These are phyloP conservation scores for Radiomyces spectabilis DNA, from an alignment of 192 early-diverging fungal genomes.

Conservation along the genomic window DNA sequence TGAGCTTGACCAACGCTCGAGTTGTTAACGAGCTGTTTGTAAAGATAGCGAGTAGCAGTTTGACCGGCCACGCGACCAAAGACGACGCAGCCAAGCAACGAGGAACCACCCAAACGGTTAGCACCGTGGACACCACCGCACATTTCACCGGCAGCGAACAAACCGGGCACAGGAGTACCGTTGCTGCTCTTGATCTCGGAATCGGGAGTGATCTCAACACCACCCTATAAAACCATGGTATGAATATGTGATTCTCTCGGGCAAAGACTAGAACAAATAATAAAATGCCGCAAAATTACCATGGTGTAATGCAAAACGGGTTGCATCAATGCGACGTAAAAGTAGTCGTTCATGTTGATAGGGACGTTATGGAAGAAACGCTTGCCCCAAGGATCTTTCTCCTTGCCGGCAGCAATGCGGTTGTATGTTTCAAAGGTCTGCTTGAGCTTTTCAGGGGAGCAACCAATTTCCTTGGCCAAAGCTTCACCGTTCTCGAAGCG, in stretches of 20 bases:
- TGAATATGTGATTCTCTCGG: too few relatives aligned
- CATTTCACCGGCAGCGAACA: slow-evolving; percentile 90
- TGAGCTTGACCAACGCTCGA: too few relatives aligned
- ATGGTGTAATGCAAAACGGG: slow-evolving; percentile 87
- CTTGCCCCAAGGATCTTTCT: slow-evolving; percentile 62
- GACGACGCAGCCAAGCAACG: slow-evolving; percentile 91
- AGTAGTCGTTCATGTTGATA: slow-evolving; percentile 45
- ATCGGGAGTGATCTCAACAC: slow-evolving; percentile 72
- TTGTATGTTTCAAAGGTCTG: slow-evolving; percentile 56
- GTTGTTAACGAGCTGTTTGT: slow-evolving; percentile 46
- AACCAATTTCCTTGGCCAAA: slow-evolving; percentile 72
- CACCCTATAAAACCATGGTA: slow-evolving; percentile 44
- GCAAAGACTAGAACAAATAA: slow-evolving; percentile 10
- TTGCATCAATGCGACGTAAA: slow-evolving; percentile 65
- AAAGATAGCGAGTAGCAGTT: slow-evolving; percentile 52
- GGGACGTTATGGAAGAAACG: slow-evolving; percentile 56
- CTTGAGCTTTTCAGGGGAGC: slow-evolving; percentile 39
- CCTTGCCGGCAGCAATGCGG: slow-evolving; percentile 41
- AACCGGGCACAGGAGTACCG: slow-evolving; percentile 63
- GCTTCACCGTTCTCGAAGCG: slow-evolving; percentile 66
- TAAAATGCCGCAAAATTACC: slow-evolving; percentile 43
- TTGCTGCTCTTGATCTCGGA: slow-evolving; percentile 50
- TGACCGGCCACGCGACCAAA: slow-evolving; percentile 90
- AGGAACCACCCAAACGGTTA: slow-evolving; percentile 92
- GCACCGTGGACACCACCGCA: slow-evolving; percentile 95